phyloP scores from a whole-genome alignment of 1,284 basidiomycete genomes.

The Coriolopsis trogii region DNA sequence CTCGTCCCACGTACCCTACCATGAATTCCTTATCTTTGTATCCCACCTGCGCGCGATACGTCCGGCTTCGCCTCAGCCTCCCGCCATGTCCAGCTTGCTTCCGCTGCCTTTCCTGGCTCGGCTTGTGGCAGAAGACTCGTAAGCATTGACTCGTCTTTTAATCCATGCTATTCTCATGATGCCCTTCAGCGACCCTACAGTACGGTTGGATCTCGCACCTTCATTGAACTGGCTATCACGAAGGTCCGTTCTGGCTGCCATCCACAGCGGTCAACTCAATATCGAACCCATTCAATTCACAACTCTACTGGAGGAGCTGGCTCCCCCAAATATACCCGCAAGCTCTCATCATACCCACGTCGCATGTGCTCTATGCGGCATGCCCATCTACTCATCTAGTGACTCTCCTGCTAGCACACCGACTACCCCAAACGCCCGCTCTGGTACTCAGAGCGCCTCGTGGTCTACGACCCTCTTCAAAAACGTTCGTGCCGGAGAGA shows the following conservation, averaged over 20 bases:
- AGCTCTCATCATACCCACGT: slow-evolving; percentile 39
- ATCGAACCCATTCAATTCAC: slow-evolving; percentile 82
- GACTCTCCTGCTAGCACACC: slow-evolving; percentile 30
- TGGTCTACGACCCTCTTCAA: slow-evolving; percentile 65
- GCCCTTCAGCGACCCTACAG: slow-evolving; percentile 77
- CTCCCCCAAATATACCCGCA: slow-evolving; percentile 48
- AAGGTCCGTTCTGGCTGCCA: slow-evolving; percentile 83
- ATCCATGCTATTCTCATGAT: slow-evolving; percentile 13
- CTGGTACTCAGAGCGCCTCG: slow-evolving; percentile 37
- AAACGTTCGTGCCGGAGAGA: slow-evolving; percentile 43
- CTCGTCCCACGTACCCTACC: slow-evolving; percentile 76
- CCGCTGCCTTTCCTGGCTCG: slow-evolving; percentile 86
- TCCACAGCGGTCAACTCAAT: slow-evolving; percentile 86
- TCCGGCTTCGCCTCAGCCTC: slow-evolving; percentile 55
- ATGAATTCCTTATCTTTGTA: slow-evolving; percentile 86
- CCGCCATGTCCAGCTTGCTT: slow-evolving; percentile 71
- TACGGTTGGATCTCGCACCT: slow-evolving; percentile 92
- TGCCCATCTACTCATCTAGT: slow-evolving; percentile 42
- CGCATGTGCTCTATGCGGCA: slow-evolving; percentile 79
- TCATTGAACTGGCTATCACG: slow-evolving; percentile 93
- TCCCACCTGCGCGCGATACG: slow-evolving; percentile 80
- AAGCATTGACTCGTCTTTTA: slow-evolving; percentile 40
- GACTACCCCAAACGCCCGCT: slow-evolving; percentile 31
- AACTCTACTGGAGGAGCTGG: slow-evolving; percentile 54
- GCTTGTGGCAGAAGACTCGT: slow-evolving; percentile 87